A percentile compares a stretch with the other conserved stretches of the same genome.
Evolutionary conservation across 2,329 filamentous ascomycete species (phyloP).

Genomic region (Didymella glomerata): DNA sequence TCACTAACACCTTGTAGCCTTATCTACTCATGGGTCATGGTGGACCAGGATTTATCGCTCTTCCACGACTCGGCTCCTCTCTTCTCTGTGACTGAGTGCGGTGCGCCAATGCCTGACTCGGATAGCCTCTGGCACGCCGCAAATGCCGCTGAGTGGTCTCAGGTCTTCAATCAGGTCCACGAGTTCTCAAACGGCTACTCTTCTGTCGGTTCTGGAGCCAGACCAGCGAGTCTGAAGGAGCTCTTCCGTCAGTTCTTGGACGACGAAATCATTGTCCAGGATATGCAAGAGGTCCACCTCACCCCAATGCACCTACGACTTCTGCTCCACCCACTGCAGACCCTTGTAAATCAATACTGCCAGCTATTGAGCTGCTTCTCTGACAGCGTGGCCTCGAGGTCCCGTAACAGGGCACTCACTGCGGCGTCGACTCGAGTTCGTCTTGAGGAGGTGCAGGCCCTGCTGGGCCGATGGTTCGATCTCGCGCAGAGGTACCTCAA

Average conservation of each 20-base stretch:
- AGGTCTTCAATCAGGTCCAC: constrained; percentile 66
- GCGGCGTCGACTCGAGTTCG: constrained; percentile 67
- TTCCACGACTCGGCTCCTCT: constrained; percentile 56
- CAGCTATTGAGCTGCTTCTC: constrained; percentile 73
- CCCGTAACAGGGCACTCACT: constrained; percentile 61
- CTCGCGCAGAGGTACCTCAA: constrained; percentile 66
- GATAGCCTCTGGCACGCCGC: constrained; percentile 71
- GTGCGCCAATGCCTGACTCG: constrained; percentile 69
- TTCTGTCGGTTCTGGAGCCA: constrained; percentile 61
- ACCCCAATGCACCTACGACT: constrained; percentile 70
- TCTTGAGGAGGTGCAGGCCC: constrained; percentile 69
- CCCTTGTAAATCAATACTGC: constrained; percentile 69
- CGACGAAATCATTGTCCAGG: constrained; percentile 64
- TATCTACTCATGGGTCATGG: constrained; percentile 79
- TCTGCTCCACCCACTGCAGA: constrained; percentile 73
- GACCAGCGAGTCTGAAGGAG: constrained; percentile 68
- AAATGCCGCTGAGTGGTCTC: constrained; percentile 66
- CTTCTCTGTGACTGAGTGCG: constrained; percentile 71
- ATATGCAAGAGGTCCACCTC: constrained; percentile 57
- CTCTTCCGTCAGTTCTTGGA: constrained; percentile 74
- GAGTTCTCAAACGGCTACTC: constrained; percentile 63
- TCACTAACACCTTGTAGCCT: constrained; percentile 57
- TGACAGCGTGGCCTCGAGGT: constrained; percentile 60
- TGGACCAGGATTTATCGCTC: constrained; percentile 68
- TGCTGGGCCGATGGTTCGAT: constrained; percentile 73